A percentile compares a stretch with the other conserved stretches of the same genome.
These are phyloP conservation scores for Malbranchea zuffiana DNA, from an alignment of 2,329 filamentous ascomycete genomes.

Conservation along the genomic window DNA sequence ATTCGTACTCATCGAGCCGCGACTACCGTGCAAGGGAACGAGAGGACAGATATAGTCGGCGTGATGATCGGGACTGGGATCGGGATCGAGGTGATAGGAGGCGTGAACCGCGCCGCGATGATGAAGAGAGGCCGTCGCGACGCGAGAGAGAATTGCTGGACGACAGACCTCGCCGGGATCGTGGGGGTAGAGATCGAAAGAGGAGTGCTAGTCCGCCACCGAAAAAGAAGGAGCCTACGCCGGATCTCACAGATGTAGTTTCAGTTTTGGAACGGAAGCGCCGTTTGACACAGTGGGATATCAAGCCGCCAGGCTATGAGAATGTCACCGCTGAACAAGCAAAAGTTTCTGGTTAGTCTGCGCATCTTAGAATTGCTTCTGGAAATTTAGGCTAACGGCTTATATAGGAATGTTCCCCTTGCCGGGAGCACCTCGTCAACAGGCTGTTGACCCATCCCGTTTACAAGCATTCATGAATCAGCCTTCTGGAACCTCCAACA, in stretches of 20 bases:
- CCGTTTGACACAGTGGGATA: slow-evolving; percentile 96
- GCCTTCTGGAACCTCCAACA: slow-evolving; percentile 58
- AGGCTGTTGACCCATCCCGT: slow-evolving; percentile 88
- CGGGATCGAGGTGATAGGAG: slow-evolving; percentile 53
- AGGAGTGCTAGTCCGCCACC: slow-evolving; percentile 69
- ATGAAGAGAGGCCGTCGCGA: slow-evolving; percentile 50
- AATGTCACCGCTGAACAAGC: slow-evolving; percentile 97
- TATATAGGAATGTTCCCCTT: slow-evolving; percentile 81
- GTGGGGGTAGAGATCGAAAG: slow-evolving; percentile 44
- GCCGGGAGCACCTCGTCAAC: slow-evolving; percentile 85
- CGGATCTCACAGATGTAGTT: slow-evolving; percentile 79
- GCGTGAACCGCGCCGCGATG: slow-evolving; percentile 54
- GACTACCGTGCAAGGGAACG: slow-evolving; percentile 88
- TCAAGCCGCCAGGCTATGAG: slow-evolving; percentile 96
- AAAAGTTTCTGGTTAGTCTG: slow-evolving; percentile 62
- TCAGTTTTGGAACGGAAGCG: slow-evolving; percentile 77
- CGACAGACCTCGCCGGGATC: slow-evolving; percentile 42
- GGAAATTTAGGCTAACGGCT: background rate
- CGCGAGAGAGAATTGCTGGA: slow-evolving; percentile 54
- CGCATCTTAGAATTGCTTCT: background rate
- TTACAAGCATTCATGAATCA: slow-evolving; percentile 94
- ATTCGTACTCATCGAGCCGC: slow-evolving; percentile 85
- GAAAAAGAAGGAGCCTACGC: slow-evolving; percentile 90
- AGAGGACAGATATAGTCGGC: slow-evolving; percentile 76
- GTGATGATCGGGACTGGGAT: slow-evolving; percentile 66